These are phyloP conservation scores for Saitoella complicata DNA, from an alignment of 805 yeast species.

Conservation along the genomic window DNA sequence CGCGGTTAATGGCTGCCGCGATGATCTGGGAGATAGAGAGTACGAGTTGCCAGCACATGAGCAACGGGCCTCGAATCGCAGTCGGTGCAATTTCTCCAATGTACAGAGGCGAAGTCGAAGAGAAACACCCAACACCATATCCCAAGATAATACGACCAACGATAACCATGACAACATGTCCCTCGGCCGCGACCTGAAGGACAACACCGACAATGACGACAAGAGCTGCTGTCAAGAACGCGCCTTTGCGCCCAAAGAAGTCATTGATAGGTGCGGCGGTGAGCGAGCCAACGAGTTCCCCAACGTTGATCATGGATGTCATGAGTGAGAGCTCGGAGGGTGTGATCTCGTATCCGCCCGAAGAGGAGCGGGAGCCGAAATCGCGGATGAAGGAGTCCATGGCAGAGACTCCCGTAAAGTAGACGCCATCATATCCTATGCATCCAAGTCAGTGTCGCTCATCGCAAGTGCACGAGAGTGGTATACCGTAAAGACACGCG, in stretches of 20 bases:
- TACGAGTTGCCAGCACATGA: slow-evolving; percentile 73
- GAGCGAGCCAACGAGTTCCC: slow-evolving; percentile 69
- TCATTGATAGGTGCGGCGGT: slow-evolving; percentile 76
- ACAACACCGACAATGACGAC: slow-evolving; percentile 73
- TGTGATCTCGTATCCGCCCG: too few relatives aligned
- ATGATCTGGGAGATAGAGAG: slow-evolving; percentile 90
- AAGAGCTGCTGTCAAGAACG: slow-evolving; percentile 65
- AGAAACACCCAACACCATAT: slow-evolving; percentile 90
- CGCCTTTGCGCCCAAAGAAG: slow-evolving; percentile 66
- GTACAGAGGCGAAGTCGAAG: slow-evolving; percentile 85
- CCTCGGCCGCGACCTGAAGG: slow-evolving; percentile 62
- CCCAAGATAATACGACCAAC: slow-evolving; percentile 88
- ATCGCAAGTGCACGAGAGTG: too few relatives aligned
- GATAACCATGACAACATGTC: slow-evolving; percentile 75
- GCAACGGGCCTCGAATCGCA: slow-evolving; percentile 77
- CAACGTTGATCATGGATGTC: slow-evolving; percentile 88
- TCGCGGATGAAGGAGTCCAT: too few relatives aligned
- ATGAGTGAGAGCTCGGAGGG: slow-evolving; percentile 22
- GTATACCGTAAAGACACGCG: too few relatives aligned
- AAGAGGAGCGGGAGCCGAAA: too few relatives aligned
- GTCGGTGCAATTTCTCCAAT: slow-evolving; percentile 79
- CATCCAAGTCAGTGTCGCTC: too few relatives aligned
- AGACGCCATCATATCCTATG: too few relatives aligned
- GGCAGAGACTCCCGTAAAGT: too few relatives aligned
- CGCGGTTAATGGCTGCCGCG: slow-evolving; percentile 62